Evolutionary conservation across 83 land plant genomes (phyloP), one percentile per base, ranked within the genome.

Genomic region (Diphasiastrum complanatum): DNA sequence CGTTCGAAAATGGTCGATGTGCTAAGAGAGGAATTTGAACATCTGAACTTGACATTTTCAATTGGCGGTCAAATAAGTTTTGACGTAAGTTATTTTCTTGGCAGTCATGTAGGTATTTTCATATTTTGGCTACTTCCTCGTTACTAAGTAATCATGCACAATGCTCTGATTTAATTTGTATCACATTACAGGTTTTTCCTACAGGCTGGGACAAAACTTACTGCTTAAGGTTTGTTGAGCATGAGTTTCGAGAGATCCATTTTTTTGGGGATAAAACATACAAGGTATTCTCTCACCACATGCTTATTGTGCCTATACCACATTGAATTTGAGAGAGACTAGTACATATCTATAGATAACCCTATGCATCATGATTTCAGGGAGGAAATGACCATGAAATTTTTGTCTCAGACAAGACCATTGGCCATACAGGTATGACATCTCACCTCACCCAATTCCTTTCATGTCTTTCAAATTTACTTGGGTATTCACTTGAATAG

Each of bases 41-140:
- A 89, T 66, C 64, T 83, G 27, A 81, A 81, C 48, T 67, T 93
- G 37, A 85, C 96, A 33, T 93, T 79, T 68, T 93, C 98, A 5
- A 85, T 93, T 56, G 98, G 98, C 49, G 98, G 98, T 49, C 96
- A 93, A 57, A 93, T 93, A 35, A 93, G 98, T 61, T 93, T 93
- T 74, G 98, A 93, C 75, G 98, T 89, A 69, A 81, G 91, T 78
- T 14, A 1, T 1, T 0, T 41, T 0, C 0, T 41, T 0, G 45
- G 1, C 45, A 41, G 18, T 41, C n/a, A 14, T 41, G 18, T 41
- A 41, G 18, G 12, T 41, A 41, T 41, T 41, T 41, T 0, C 45
- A 14, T 41, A 14, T 41, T 1, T 0, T 41, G 12, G 8, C 43
- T 38, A 38, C 43, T 14, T 38, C 12, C 12, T 41, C 45, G 0